Base-by-base conservation (phyloP, 2,329 filamentous ascomycete genomes). In the Fusarium succisae region DNA sequence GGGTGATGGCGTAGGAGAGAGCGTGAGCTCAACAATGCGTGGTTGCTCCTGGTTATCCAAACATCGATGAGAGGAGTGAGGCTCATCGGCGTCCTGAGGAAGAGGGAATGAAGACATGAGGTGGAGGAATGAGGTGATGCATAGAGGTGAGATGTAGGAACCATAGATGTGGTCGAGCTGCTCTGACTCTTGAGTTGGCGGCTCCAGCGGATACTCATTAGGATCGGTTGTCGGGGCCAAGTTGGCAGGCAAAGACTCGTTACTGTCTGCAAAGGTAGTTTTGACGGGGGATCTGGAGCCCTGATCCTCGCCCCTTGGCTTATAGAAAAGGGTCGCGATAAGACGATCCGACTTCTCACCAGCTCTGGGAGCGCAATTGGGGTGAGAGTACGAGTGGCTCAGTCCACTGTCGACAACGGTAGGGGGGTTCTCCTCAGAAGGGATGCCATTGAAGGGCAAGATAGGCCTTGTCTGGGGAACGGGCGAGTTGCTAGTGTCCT, bases 301-400 rank as follows among this genome's bases (percentile, higher is more conserved):
- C 81, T 30, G 76, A 72, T 51, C 76, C 63, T 75, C 78, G 32
- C 77, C 78, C 73, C 68, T 81, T 80, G 78, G 83, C 80, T 89
- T 90, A 84, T 92, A 92, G 80, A 92, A 88, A 54, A 92, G 83
- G 2, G 91, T 92, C 13, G 89, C 91, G 38, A 92, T 83, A 55
- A 92, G 83, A 57, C 87, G 85, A 72, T 88, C 85, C 26, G 86
- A 84, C 61, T 80, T 79, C 24, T 82, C 79, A 26, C 89, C 90
- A 9, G 83, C 80, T 2, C 83, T 76, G 11, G 90, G 87, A 43
- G 88, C 87, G 77, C 91, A 92, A 80, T 91, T 90, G 44, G 88
- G 87, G 75, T 92, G 91, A 41, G 89, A 90, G 74, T 91, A 86
- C 75, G 87, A 87, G 81, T 92, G 90, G 78, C 84, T 89, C 75